A percentile compares a stretch with the other conserved stretches of the same genome.
Conservation (phyloP, 805 yeast genomes). For the Cyberlindnera maritima region DNA sequence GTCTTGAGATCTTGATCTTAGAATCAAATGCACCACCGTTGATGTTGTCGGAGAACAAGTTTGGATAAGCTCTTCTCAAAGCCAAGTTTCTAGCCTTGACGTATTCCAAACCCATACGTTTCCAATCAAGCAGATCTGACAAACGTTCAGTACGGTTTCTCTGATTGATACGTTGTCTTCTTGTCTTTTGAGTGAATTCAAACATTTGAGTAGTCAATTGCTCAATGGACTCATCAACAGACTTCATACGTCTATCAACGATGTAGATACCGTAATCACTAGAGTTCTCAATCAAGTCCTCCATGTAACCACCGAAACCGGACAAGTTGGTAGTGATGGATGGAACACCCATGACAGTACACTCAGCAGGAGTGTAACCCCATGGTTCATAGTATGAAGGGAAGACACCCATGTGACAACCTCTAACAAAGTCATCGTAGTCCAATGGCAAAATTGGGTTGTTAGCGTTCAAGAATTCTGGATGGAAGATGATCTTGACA, state of each 20-base stretch:
- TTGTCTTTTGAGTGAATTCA: constrained; percentile 81
- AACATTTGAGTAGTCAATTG: constrained; percentile 89
- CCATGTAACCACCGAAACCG: constrained; percentile 99
- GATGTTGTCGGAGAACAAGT: constrained; percentile 49
- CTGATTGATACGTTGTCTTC: constrained; percentile 97
- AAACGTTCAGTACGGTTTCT: constrained; percentile 95
- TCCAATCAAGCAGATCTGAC: constrained; percentile 93
- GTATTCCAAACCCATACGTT: constrained; percentile 96
- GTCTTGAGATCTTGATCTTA: constrained; percentile 76
- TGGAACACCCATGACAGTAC: constrained; percentile 99
- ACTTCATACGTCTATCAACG: constrained; percentile 89
- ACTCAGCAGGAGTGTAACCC: constrained; percentile 99
- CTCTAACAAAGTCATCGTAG: constrained; percentile 96
- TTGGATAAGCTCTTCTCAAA: constrained; percentile 91
- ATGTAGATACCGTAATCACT: constrained; percentile 96
- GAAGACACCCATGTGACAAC: constrained; percentile 97
- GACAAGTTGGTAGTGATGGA: constrained; percentile 93
- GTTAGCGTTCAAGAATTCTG: constrained; percentile 91
- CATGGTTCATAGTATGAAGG: constrained; percentile 99
- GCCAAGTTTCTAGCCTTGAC: constrained; percentile 92
- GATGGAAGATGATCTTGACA: constrained; percentile 95
- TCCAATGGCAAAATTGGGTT: constrained; percentile 92
- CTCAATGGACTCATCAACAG: constrained; percentile 89
- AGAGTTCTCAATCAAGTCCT: constrained; percentile 90
- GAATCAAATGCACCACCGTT: constrained; percentile 35